These are phyloP conservation scores for Mycena indigotica DNA, from an alignment of 768 basidiomycete genomes.

Conservation along the genomic window DNA sequence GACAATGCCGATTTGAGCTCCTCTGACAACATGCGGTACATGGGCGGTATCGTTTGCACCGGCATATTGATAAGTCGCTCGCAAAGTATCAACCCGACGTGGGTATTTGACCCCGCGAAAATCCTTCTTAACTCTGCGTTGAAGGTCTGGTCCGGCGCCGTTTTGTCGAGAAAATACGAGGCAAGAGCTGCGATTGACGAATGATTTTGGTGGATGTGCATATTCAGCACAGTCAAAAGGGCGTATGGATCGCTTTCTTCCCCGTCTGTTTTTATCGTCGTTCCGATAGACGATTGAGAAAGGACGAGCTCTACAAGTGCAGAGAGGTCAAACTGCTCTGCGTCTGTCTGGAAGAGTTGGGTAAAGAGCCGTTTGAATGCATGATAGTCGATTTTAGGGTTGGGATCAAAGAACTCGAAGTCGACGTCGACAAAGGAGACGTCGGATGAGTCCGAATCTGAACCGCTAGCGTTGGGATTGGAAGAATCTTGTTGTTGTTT, in stretches of 20 bases:
- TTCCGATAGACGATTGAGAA: conserved; percentile 73
- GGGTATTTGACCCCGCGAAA: conserved; percentile 50
- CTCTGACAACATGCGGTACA: conserved; percentile 86
- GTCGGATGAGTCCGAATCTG: conserved; percentile 41
- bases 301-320: conserved; percentile 82
- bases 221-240: conserved; percentile 80
- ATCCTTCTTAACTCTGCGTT: conserved; percentile 56
- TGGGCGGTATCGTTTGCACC: conserved; percentile 86
- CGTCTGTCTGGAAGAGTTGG: conserved; percentile 76
- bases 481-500: conserved; percentile 46
- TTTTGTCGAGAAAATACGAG: conserved; percentile 69
- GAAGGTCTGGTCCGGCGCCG: conserved; percentile 49
- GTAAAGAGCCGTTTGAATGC: conserved; percentile 74
- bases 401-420: conserved; percentile 93
- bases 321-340: conserved; percentile 67
- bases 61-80: conserved; percentile 96
- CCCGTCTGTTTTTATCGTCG: conserved; percentile 91
- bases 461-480: conserved; percentile 40
- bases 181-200: conserved; percentile 70
- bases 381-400: conserved; percentile 80
- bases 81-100: conserved; percentile 83
- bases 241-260: conserved; percentile 90
- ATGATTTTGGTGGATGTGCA: conserved; percentile 71
- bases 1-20: conserved; percentile 77
- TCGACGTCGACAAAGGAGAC: conserved; percentile 76